Base-by-base conservation (phyloP, 306 rosid species). In the Casuarina glauca region DNA sequence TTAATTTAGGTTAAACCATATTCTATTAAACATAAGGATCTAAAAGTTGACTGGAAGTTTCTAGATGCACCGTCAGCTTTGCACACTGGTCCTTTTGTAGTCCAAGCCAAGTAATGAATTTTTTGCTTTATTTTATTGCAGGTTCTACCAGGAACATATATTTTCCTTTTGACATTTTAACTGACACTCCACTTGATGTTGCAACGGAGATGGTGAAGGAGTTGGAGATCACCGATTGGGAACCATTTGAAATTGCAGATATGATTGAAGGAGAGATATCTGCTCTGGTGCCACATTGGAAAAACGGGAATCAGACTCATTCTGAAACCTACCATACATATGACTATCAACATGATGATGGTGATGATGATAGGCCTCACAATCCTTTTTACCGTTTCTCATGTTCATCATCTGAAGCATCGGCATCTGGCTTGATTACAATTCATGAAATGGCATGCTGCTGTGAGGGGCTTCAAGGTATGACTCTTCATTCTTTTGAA, bases 171-270 rank as follows among this genome's bases (percentile, higher is more conserved):
- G 94, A 94, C 81, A 89, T 86, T 60, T 74, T 85, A 39, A 81
- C 75, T 9, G 98, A 94, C 82, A 94, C 97, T 26, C 87, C 97
- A 19, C 70, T 86, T 51, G 93, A 89, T 77, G 98, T 94, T 64
- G 97, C 96, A 2, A 89, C 62, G 75, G 98, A 94, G 87, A 94
- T 94, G 98, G 98, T 91, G 75, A 90, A 83, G 77, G 97, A 94
- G 81, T 85, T 94, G 88, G 97, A 91, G 85, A 91, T 94, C 70
- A 78, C 82, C 5, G 91, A 90, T 80, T 89, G 88, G 97, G 93
- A 86, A 74, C 98, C 97, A 43, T 87, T 74, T 76, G 97, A 93
- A 81, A 93, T 93, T 77, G 93, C 97, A 3, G 82, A 80, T 62
- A 91, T 91, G 96, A 93, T 94, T 55, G 91, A 94, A 85, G 96